phyloP scores from a whole-genome alignment of 306 rosid species.

The Albizia julibrissin region DNA sequence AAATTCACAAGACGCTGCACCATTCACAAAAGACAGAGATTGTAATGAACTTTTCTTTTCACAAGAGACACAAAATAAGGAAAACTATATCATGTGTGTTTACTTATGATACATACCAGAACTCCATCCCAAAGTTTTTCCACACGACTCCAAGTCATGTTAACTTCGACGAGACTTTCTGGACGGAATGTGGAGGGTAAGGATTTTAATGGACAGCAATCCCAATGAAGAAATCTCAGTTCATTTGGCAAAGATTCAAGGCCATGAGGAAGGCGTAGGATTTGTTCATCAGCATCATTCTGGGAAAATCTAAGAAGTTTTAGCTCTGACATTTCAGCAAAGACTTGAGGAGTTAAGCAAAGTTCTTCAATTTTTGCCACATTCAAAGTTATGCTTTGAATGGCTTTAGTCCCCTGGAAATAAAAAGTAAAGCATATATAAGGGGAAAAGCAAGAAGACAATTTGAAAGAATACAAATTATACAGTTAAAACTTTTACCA shows the following conservation, averaged over 20 bases:
- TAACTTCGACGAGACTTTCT: not conserved
- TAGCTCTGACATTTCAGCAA: not conserved
- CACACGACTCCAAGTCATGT: not conserved
- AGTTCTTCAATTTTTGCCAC: not conserved
- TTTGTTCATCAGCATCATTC: not conserved
- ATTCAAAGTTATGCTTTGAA: not conserved
- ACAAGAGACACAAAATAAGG: not conserved
- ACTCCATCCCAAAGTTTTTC: conserved; percentile 7
- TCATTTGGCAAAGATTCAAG: conserved; percentile 2
- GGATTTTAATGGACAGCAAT: not conserved
- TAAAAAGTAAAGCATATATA: not conserved
- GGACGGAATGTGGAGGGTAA: not conserved
- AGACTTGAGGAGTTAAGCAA: not conserved
- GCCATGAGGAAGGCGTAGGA: not conserved
- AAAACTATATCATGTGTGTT: not conserved
- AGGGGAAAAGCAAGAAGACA: not conserved
- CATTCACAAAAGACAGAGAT: not conserved
- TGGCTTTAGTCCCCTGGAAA: conserved; percentile 4
- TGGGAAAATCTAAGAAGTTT: not conserved
- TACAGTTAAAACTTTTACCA: not conserved
- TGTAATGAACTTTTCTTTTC: not conserved
- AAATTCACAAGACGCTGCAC: conserved; percentile 5
- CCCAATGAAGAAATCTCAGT: not conserved
- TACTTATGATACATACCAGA: not conserved
- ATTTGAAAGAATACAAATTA: not conserved